Evolutionary conservation across 352 stramenopile species (phyloP).

Genomic region (Globisporangium alternatum): DNA sequence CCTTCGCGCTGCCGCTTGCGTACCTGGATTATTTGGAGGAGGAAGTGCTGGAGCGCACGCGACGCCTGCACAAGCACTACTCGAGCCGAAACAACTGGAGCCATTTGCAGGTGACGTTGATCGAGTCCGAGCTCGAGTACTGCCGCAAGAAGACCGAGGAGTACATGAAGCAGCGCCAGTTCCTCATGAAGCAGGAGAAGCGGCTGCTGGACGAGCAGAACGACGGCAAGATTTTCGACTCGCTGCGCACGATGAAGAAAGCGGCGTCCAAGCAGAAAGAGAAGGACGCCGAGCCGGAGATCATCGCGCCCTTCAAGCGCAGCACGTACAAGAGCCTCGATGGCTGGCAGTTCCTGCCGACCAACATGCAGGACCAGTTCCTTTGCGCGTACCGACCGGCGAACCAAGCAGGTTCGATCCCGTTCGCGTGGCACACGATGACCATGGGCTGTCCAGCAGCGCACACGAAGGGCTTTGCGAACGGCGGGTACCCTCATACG

Average conservation of each 20-base stretch:
- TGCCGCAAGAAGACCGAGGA: conserved; percentile 69
- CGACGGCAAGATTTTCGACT: conserved; percentile 42
- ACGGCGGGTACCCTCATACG: conserved; percentile 48
- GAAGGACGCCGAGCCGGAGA: conserved; percentile 24
- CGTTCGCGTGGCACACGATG: conserved; percentile 83
- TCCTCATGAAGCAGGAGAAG: conserved; percentile 76
- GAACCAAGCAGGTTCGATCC: conserved; percentile 14
- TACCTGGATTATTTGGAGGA: conserved; percentile 77
- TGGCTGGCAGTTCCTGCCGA: conserved; percentile 75
- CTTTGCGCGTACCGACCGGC: conserved; percentile 49
- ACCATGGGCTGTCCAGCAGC: conserved; percentile 81
- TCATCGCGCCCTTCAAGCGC: conserved; percentile 71
- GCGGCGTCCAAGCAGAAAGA: conserved; percentile 21
- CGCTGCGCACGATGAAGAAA: conserved; percentile 19
- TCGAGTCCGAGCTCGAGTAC: conserved; percentile 57
- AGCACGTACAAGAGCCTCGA: conserved; percentile 83
- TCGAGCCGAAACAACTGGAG: conserved; percentile 15
- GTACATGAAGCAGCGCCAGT: conserved; percentile 73
- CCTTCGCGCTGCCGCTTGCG: conserved; percentile 68
- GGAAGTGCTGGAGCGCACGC: conserved; percentile 48
- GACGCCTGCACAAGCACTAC: conserved; percentile 50
- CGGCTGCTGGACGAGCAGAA: conserved; percentile 50
- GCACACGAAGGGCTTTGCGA: conserved; percentile 79
- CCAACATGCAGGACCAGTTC: conserved; percentile 87
- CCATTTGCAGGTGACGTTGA: conserved; percentile 26